phyloP scores from a whole-genome alignment of 768 basidiomycete species.

The Russula griseocarnosa region DNA sequence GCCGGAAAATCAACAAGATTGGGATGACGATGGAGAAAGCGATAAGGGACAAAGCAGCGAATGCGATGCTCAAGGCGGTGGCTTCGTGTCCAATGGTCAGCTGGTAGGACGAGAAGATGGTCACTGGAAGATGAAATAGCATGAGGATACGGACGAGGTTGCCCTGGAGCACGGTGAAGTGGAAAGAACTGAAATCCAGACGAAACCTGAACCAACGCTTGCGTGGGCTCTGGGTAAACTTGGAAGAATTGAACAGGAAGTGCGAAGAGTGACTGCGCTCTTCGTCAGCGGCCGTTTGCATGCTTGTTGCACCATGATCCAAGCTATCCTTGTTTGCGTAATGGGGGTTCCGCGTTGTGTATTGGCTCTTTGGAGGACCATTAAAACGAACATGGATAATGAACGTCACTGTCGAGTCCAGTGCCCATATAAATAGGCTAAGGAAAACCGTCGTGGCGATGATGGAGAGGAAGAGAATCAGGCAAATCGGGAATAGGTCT shows the following conservation, averaged over 20 bases:
- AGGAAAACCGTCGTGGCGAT: slow-evolving; percentile 65
- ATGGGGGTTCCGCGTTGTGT: slow-evolving; percentile 38
- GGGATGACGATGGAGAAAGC: slow-evolving; percentile 78
- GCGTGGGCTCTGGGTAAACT: slow-evolving; percentile 37
- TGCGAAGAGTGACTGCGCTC: slow-evolving; percentile 46
- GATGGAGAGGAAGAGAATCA: slow-evolving; percentile 80
- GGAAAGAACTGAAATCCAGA: slow-evolving; percentile 69
- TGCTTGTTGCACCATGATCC: slow-evolving; percentile 33
- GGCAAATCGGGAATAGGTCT: slow-evolving; percentile 77
- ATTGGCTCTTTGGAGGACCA: slow-evolving; percentile 34
- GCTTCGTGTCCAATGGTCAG: slow-evolving; percentile 58
- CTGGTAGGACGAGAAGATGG: slow-evolving; percentile 86
- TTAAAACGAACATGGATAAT: slow-evolving; percentile 33
- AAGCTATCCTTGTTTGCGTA: slow-evolving; percentile 52
- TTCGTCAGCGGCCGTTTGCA: slow-evolving; percentile 42
- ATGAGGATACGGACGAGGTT: slow-evolving; percentile 89
- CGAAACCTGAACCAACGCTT: slow-evolving; percentile 53
- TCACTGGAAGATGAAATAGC: slow-evolving; percentile 92
- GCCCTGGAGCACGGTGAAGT: slow-evolving; percentile 76
- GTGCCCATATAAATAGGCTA: slow-evolving; percentile 65
- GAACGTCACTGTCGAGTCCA: slow-evolving; percentile 54
- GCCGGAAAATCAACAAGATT: slow-evolving; percentile 65
- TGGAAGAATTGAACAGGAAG: slow-evolving; percentile 39
- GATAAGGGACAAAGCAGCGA: slow-evolving; percentile 79
- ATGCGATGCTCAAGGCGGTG: slow-evolving; percentile 58